phyloP scores from a whole-genome alignment of 805 yeast species.

The Starmerella geochares region DNA sequence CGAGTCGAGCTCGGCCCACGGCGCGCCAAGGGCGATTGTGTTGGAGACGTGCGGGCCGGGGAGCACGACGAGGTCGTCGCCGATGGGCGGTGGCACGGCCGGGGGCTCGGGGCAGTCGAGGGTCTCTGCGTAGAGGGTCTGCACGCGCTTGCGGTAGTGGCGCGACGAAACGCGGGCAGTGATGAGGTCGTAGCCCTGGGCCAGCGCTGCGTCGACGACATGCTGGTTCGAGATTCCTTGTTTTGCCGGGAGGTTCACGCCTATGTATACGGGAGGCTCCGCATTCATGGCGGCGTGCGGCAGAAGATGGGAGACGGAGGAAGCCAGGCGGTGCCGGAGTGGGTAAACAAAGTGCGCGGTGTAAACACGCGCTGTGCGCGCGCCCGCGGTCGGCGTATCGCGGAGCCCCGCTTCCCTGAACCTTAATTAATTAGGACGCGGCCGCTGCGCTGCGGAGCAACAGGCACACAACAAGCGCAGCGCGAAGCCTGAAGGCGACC shows the following conservation, averaged over 20 bases:
- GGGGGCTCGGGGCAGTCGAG: slow-evolving; percentile 2
- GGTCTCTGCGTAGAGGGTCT: slow-evolving; percentile 20
- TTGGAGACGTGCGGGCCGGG: slow-evolving; percentile 37
- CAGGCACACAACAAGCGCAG: too few species aligned
- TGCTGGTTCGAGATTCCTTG: slow-evolving; percentile 27
- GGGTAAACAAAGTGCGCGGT: slow-evolving; percentile 3
- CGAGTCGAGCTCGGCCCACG: slow-evolving; percentile 63
- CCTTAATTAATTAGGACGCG: neutral
- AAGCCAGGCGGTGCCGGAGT: neutral
- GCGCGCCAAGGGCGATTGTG: slow-evolving; percentile 49
- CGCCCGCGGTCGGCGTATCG: neutral
- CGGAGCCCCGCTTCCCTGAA: neutral
- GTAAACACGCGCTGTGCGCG: neutral
- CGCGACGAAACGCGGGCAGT: slow-evolving; percentile 48
- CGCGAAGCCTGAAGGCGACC: too few species aligned
- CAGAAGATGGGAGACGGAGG: neutral
- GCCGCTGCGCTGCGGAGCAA: neutral
- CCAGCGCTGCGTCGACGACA: slow-evolving; percentile 29
- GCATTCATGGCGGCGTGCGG: slow-evolving; percentile 10
- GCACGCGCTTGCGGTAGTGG: slow-evolving; percentile 27
- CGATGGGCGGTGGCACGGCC: slow-evolving; percentile 29
- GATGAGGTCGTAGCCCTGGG: slow-evolving; percentile 43
- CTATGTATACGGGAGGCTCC: slow-evolving; percentile 27
- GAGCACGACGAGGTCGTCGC: slow-evolving; percentile 37
- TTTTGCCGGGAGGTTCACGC: slow-evolving; percentile 31